These are phyloP conservation scores for Ganoderma meredithae DNA, from an alignment of 1,284 basidiomycete species.

Conservation along the genomic window DNA sequence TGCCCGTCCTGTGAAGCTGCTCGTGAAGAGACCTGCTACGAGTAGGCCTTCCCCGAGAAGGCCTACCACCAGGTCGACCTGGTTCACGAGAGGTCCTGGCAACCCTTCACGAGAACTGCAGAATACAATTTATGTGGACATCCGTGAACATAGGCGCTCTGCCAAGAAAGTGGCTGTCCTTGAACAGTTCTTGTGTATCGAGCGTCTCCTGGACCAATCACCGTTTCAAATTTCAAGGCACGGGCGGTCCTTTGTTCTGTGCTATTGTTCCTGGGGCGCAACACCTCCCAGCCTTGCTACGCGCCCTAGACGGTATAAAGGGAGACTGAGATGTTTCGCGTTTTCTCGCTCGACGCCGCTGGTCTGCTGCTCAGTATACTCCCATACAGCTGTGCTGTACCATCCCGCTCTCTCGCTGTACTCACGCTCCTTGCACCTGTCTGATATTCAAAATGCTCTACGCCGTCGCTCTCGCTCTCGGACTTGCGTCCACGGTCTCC, in stretches of 20 bases:
- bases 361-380: constrained; percentile 19
- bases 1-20: not conserved
- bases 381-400: constrained; percentile 23
- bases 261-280: constrained; percentile 7
- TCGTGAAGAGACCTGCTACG: not conserved
- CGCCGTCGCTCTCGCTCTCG: constrained; percentile 25
- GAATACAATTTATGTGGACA: not conserved
- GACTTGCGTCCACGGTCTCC: constrained; percentile 27
- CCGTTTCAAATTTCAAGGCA: not conserved
- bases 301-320: constrained; percentile 24
- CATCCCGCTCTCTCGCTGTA: constrained; percentile 4
- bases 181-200: not conserved
- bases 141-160: not conserved
- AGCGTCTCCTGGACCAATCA: not conserved
- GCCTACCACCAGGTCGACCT: not conserved
- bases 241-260: constrained; percentile 4
- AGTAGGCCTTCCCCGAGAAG: not conserved
- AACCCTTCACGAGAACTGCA: too few species aligned
- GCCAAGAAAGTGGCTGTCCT: not conserved
- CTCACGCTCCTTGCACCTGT: not conserved
- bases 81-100: not conserved
- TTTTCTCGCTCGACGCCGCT: constrained; percentile 31
- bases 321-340: not conserved
- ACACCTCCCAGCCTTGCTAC: constrained; percentile 3
- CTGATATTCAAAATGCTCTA: constrained; percentile 18